These are phyloP conservation scores for Colletotrichum scovillei DNA, from an alignment of 2,329 filamentous ascomycete genomes.

Conservation along the genomic window DNA sequence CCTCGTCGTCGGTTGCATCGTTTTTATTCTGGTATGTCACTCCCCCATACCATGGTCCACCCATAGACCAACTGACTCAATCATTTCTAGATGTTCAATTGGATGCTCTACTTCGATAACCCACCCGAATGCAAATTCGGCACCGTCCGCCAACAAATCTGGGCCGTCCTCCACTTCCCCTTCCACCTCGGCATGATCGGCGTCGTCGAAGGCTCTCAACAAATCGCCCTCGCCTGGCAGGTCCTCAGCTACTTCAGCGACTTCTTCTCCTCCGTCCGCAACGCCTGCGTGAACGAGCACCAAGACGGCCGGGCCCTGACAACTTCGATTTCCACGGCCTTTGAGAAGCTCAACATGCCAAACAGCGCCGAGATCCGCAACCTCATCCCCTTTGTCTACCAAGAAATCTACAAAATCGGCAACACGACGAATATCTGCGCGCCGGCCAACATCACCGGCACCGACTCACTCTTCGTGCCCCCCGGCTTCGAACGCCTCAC, in stretches of 20 bases:
- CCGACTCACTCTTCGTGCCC: conserved; percentile 8
- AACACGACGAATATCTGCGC: conserved; percentile 26
- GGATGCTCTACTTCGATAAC: conserved; percentile 68
- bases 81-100: conserved; percentile 50
- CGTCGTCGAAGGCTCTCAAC: conserved; percentile 64
- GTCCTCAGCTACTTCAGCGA: conserved; percentile 25
- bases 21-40: conserved; percentile 33
- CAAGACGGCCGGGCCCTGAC: conserved; percentile 21
- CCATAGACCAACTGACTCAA: not conserved
- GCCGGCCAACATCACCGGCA: not conserved
- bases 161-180: conserved; percentile 64
- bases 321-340: not conserved
- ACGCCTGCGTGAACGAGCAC: conserved; percentile 11
- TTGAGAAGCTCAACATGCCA: conserved; percentile 23
- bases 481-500: not conserved
- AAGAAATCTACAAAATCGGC: conserved; percentile 24
- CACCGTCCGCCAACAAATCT: conserved; percentile 63
- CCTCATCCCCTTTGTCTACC: conserved; percentile 9
- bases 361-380: conserved; percentile 14
- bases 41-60: not conserved
- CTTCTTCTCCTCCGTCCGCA: conserved; percentile 12
- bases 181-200: conserved; percentile 67
- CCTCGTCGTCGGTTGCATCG: conserved; percentile 21
- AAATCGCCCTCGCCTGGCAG: conserved; percentile 46
- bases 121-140: conserved; percentile 61